Base-by-base conservation (phyloP, 768 basidiomycete genomes). In the Lentinula edodes region DNA sequence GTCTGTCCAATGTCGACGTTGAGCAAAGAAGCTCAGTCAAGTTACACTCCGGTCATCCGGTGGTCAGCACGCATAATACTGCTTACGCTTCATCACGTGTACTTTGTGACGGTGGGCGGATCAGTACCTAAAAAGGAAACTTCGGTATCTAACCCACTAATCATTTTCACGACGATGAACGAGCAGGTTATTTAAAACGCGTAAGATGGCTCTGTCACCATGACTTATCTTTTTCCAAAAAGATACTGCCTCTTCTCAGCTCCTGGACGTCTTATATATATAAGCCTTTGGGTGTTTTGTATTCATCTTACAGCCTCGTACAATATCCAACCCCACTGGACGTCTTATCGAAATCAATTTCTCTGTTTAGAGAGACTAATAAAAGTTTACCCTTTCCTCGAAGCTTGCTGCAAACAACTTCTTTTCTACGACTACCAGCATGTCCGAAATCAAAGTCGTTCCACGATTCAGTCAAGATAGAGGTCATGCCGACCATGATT, bases 401-500 rank as follows among this genome's bases (percentile, higher is more conserved):
- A 38, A 43, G 23, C 23, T 23, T 23, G 23, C 23, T 23, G 23
- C 23, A 3, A 12, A 28, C 9, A 43, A 28, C 42, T 6, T 2
- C 39, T 32, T 56, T 6, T 43, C 20, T 8, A 28, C 52, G 1
- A 55, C 23, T 18, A 1, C 32, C 9, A 35, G 20, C 32, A 60
- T 60, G 59, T 60, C 51, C 12, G 35, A 60, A 52, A 42, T 60
- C 59, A 46, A 50, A 52, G 43, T 88, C 57, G 53, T 76, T 51
- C 78, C 80, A 15, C 82, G 90, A 59, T 78, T 72, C 53, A 90
- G 85, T 63, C 70, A 85, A 52, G 82, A 86, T 20, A 80, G 90
- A 18, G 91, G 89, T 2, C 75, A 88, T 52, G 89, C 88, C 6
- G 84, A 94, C 68, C 91, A 92, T 65, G 89, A 83, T 28, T 95